Evolutionary conservation across 257 asterid genomes (phyloP), one percentile per base, ranked within the genome.

Genomic region (Nicotiana tomentosiformis): DNA sequence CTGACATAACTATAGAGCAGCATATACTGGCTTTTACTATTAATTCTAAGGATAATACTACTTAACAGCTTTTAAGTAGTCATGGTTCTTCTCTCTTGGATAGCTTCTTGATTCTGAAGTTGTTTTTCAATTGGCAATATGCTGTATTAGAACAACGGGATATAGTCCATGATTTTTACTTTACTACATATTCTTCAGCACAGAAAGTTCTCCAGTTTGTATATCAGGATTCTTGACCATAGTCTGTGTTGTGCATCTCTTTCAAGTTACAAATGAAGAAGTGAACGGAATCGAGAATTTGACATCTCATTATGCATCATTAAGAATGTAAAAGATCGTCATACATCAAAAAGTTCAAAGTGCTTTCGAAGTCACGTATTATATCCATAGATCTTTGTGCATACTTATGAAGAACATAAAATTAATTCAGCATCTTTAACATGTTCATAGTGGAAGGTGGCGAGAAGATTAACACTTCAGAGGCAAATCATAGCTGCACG

Each of bases 381-480:
- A 12, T 72, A 20, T 72, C 58, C 78, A 49, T 72, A 46, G 4
- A 49, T 74, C 23, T 74, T 74, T 12, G 43, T 74, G 62, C 39
- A 49, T 74, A 49, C 62, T 74, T 23, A 46, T 49, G 6, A 11
- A 43, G 49, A 43, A 46, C 16, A 0, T 15, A 49, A 23, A 32
- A 70, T 18, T 80, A 14, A 62, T 18, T 15, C 53, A n/a, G 64
- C 16, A 51, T 32, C 43, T 20, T 74, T 74, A 20, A 46, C 79
- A 23, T 74, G 39, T 49, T 74, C 57, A 23, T 49, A 74, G 79
- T 74, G 79, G 79, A 74, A 74, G 61, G 15, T 46, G 77, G 46
- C 43, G 76, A 76, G 85, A 35, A 55, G 51, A 66, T 37, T 57
- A 58, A 60, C 43, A 64, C 51, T 55, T 18, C 58, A 14, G 53